A percentile compares a stretch with the other conserved stretches of the same genome.
These are phyloP conservation scores for Chaetomium globosum DNA, from an alignment of 2,329 filamentous ascomycete species.

Conservation along the genomic window DNA sequence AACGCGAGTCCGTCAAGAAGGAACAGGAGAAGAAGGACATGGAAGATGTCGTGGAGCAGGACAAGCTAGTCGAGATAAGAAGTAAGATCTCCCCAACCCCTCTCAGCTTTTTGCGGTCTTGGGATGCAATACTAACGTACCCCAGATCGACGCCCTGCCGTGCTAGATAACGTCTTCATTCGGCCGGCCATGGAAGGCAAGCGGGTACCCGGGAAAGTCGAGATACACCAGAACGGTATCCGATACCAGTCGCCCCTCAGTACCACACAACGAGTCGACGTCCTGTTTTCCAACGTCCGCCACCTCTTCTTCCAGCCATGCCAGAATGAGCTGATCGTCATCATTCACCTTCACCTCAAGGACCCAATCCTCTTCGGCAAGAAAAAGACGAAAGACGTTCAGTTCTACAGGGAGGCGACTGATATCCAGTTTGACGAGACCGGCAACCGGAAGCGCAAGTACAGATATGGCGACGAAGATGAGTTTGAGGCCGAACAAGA, in stretches of 20 bases:
- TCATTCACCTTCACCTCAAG: constrained; percentile 97
- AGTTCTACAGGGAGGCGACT: constrained; percentile 96
- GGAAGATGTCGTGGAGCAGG: constrained; percentile 98
- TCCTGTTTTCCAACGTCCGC: constrained; percentile 97
- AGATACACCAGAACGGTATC: constrained; percentile 98
- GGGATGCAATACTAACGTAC: constrained; percentile 25
- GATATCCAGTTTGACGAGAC: constrained; percentile 99
- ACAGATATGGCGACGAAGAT: constrained; percentile 96
- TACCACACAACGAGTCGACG: constrained; percentile 81
- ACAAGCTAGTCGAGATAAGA: constrained; percentile 92
- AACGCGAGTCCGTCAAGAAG: constrained; percentile 86
- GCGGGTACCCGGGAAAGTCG: constrained; percentile 90
- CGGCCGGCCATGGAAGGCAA: constrained; percentile 95
- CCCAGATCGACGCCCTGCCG: constrained; percentile 84
- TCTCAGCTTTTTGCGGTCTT: neutral
- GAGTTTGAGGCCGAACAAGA: constrained; percentile 99
- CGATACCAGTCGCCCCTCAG: constrained; percentile 84
- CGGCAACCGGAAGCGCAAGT: constrained; percentile 95
- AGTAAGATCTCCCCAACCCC: constrained; percentile 59
- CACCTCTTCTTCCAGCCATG: constrained; percentile 99
- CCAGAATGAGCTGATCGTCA: constrained; percentile 92
- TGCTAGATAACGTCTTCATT: constrained; percentile 92
- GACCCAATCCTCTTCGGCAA: constrained; percentile 95
- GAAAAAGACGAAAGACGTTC: constrained; percentile 98
- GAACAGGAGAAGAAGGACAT: constrained; percentile 99